Percentiles rank a stretch among this genome's conserved stretches.
Evolutionary conservation across 768 basidiomycete genomes (phyloP).

Genomic region (Pleurotus cornucopiae): DNA sequence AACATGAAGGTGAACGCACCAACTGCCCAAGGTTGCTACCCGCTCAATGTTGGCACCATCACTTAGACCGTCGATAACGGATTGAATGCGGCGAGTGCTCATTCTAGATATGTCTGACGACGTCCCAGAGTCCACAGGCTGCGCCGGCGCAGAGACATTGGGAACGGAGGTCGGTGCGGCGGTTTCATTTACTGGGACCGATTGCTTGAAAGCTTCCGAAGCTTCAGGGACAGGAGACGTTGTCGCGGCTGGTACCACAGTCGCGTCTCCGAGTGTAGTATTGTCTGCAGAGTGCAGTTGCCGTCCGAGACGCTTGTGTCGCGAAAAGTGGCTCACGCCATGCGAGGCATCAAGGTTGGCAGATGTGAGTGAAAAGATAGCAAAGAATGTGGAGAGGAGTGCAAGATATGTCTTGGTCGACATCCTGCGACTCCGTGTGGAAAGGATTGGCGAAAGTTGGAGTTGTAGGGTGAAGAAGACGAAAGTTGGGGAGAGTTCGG

Average conservation of each 20-base stretch:
- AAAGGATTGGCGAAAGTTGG: too few species aligned
- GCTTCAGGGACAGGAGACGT: neutral
- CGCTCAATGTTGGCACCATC: conserved; percentile 24
- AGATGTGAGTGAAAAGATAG: neutral
- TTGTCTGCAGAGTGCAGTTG: neutral
- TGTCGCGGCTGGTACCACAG: neutral
- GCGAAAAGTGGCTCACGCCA: neutral
- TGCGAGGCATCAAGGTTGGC: neutral
- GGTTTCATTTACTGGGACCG: too few species aligned
- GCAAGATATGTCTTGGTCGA: neutral
- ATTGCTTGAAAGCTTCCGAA: neutral
- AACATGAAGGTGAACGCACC: conserved; percentile 16
- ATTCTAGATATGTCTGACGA: conserved; percentile 15
- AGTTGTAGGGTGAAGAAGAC: too few species aligned
- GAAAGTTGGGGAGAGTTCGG: too few species aligned
- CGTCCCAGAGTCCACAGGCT: neutral
- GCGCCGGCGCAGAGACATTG: too few species aligned
- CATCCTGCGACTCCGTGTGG: too few species aligned
- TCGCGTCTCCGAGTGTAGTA: too few species aligned
- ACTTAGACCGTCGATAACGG: conserved; percentile 36
- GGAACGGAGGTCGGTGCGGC: too few species aligned
- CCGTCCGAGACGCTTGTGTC: neutral
- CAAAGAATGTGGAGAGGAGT: conserved; percentile 1
- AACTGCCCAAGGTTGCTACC: neutral
- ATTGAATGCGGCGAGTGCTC: conserved; percentile 30